Conservation (phyloP, 2,329 filamentous ascomycete species). For the Nigrospora osmanthi region DNA sequence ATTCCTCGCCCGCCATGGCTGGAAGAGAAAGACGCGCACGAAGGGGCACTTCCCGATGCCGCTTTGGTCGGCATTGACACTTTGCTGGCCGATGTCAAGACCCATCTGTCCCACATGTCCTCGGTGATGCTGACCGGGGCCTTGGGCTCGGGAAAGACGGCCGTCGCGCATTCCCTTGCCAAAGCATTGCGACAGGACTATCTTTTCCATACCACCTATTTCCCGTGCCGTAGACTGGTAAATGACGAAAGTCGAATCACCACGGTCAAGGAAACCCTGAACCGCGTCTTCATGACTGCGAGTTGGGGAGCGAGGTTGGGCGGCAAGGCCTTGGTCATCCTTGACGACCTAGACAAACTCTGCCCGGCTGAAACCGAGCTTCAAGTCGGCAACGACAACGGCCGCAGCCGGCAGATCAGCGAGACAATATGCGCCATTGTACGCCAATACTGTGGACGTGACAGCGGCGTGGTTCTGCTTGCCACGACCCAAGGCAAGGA, state of each 20-base stretch:
- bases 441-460: conserved; percentile 71
- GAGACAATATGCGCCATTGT: conserved; percentile 80
- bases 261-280: conserved; percentile 83
- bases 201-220: conserved; percentile 78
- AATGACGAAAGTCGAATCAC: conserved; percentile 87
- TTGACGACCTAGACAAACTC: conserved; percentile 89
- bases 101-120: conserved; percentile 74
- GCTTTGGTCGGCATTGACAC: conserved; percentile 78
- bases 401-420: conserved; percentile 83
- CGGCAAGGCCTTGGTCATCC: conserved; percentile 73
- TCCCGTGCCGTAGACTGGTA: conserved; percentile 77
- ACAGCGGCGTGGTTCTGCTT: conserved; percentile 76
- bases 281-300: conserved; percentile 77
- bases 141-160: conserved; percentile 84
- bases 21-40: conserved; percentile 33
- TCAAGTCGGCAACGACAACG: conserved; percentile 89
- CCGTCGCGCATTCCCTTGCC: conserved; percentile 68
- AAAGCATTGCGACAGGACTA: conserved; percentile 63
- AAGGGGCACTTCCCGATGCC: conserved; percentile 51
- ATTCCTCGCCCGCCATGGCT: conserved; percentile 58
- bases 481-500: conserved; percentile 93
- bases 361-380: conserved; percentile 92
- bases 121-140: conserved; percentile 86
- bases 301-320: conserved; percentile 86
- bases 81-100: conserved; percentile 63